These are phyloP conservation scores for Kazachstania bromeliacearum DNA, from an alignment of 805 yeast species.

Conservation along the genomic window DNA sequence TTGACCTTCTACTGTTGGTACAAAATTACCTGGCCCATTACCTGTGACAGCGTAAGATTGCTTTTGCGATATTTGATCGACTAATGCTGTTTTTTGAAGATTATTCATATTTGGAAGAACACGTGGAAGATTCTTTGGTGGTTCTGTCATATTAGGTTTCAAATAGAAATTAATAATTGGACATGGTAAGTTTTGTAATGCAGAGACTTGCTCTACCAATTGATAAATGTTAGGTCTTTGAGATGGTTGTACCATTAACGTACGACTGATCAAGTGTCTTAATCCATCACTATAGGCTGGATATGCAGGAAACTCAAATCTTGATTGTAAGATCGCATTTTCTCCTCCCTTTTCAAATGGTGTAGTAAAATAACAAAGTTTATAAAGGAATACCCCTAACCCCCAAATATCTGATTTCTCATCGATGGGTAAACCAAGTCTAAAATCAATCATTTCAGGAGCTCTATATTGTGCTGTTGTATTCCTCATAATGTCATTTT, in stretches of 20 bases:
- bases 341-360: conserved; percentile 69
- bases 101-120: neutral
- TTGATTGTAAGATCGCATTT: conserved; percentile 49
- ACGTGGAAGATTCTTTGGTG: neutral
- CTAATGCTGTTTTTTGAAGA: neutral
- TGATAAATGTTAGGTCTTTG: conserved; percentile 69
- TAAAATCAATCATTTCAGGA: conserved; percentile 76
- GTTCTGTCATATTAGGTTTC: neutral
- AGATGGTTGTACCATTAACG: conserved; percentile 57
- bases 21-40: neutral
- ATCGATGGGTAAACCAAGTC: conserved; percentile 59
- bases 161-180: conserved; percentile 33
- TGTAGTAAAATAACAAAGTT: conserved; percentile 71
- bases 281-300: conserved; percentile 55
- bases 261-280: conserved; percentile 52
- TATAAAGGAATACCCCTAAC: conserved; percentile 66
- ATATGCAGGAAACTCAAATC: conserved; percentile 41
- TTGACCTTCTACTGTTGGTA: neutral
- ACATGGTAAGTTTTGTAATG: conserved; percentile 44
- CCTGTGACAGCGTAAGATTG: neutral
- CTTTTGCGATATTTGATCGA: neutral
- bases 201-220: conserved; percentile 56
- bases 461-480: conserved; percentile 81
- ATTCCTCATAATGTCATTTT: conserved; percentile 63
- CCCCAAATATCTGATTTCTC: conserved; percentile 87